phyloP scores from a whole-genome alignment of 495 filamentous ascomycete species.

The Hapsidospora chrysogenum region DNA sequence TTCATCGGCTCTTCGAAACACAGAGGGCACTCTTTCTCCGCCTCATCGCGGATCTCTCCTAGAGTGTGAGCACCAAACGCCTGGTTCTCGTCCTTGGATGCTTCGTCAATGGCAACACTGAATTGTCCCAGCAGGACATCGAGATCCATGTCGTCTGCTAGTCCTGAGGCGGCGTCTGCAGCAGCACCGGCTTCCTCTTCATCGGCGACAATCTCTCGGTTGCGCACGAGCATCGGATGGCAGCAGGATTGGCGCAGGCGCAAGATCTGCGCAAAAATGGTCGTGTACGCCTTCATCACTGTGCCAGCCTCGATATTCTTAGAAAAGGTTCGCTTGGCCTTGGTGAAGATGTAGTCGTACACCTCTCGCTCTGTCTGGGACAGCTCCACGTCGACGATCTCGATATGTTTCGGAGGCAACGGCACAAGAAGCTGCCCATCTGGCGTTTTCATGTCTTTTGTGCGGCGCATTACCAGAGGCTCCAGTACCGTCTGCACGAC shows the following conservation, averaged over 20 bases:
- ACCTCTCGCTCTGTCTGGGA: slow-evolving; percentile 73
- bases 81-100: slow-evolving; percentile 36
- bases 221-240: slow-evolving; percentile 76
- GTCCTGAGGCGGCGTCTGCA: slow-evolving; percentile 60
- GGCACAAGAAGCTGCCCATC: slow-evolving; percentile 74
- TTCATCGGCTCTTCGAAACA: slow-evolving; percentile 91
- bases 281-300: slow-evolving; percentile 82
- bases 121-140: slow-evolving; percentile 72
- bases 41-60: slow-evolving; percentile 77
- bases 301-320: slow-evolving; percentile 82
- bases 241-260: slow-evolving; percentile 89
- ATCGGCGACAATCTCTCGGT: slow-evolving; percentile 68
- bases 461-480: slow-evolving; percentile 83
- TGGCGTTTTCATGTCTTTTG: slow-evolving; percentile 96
- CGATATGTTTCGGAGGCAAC: slow-evolving; percentile 62
- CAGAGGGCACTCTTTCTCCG: slow-evolving; percentile 79
- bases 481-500: slow-evolving; percentile 96
- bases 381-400: slow-evolving; percentile 73
- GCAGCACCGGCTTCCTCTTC: slow-evolving; percentile 71
- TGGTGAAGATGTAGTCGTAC: slow-evolving; percentile 73
- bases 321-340: slow-evolving; percentile 68
- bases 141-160: slow-evolving; percentile 94
- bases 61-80: slow-evolving; percentile 76
- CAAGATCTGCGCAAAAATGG: slow-evolving; percentile 92
- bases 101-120: slow-evolving; percentile 46